Base-by-base conservation (phyloP, 225 moss, liverwort and hornwort species). In the Pseudisothecium myosuroides region DNA sequence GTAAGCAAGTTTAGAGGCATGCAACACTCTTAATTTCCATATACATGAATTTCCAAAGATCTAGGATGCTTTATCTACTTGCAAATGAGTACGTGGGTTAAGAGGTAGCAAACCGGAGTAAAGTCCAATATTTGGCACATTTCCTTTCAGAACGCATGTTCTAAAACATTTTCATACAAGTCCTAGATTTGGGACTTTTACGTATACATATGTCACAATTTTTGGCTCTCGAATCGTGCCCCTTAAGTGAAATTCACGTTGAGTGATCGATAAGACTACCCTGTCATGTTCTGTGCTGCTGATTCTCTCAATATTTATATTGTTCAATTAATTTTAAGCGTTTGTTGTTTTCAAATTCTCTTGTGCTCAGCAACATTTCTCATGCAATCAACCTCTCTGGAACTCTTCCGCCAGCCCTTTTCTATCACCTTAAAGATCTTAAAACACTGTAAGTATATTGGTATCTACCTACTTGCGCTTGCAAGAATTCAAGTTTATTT, bases 361-460 rank as follows among this genome's bases (percentile, higher is more conserved):
- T 11, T 34, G 17, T 59, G 17, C 11, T 34, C 45, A 85, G 73
- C 0, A 0, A 0, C 3, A 32, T 85, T 10, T 1, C 0, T 12
- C 1, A 73, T 73, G 24, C 3, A 34, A 73, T 3, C 56, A 58
- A 85, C 11, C 43, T 73, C 45, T 85, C 72, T 17, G 59, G 85
- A 56, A 34, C 72, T 59, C 85, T 85, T 45, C 72, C 59, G 2
- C 32, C 22, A 12, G 36, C 24, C 32, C 17, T 73, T 45, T 85
- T 73, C 3, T 59, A 36, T 85, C 0, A 14, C 10, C 2, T 1
- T 3, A 1, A 10, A 1, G 9, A 3, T 58, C 72, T 72, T 10
- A 15, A 3, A 36, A 21, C 0, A 0, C 2, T 80, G 79, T 80
- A n/a, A 45, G 45, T 45, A 1, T 24, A 37, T 26, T 14, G n/a